Conservation (phyloP, 1,284 basidiomycete species). For the Wallemia ichthyophaga region DNA sequence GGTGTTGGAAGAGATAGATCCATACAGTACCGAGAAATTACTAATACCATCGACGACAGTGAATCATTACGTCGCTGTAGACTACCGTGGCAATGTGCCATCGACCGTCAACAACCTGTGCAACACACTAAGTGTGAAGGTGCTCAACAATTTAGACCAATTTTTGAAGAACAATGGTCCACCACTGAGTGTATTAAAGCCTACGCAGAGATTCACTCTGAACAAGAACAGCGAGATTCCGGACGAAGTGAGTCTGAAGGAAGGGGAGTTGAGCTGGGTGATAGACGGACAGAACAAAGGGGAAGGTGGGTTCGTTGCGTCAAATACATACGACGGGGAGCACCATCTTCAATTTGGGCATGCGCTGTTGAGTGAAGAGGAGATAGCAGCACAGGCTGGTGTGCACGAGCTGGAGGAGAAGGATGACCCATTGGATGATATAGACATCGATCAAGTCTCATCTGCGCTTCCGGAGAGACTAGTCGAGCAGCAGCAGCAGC, state of each 20-base stretch:
- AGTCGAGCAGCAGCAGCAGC: not conserved
- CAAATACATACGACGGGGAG: not conserved
- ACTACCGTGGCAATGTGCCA: constrained; percentile 65
- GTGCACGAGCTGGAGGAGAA: not conserved
- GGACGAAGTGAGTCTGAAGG: not conserved
- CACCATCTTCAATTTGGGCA: not conserved
- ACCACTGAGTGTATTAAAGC: constrained; percentile 1
- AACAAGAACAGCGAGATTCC: not conserved
- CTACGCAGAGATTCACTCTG: not conserved
- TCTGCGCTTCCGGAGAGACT: not conserved
- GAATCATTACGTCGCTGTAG: constrained; percentile 58
- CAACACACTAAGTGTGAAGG: constrained; percentile 25
- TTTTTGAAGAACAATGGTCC: constrained; percentile 11
- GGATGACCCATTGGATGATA: not conserved
- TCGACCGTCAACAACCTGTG: constrained; percentile 61
- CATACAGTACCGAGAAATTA: constrained; percentile 81
- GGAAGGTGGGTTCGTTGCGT: not conserved
- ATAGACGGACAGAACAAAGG: constrained; percentile 2
- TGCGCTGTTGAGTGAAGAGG: not conserved
- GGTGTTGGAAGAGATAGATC: constrained; percentile 88
- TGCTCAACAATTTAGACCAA: constrained; percentile 13
- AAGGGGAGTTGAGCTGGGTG: constrained; percentile 2
- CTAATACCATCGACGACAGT: constrained; percentile 79
- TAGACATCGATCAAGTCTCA: not conserved
- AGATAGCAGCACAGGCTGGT: not conserved